A percentile compares a stretch with the other conserved stretches of the same genome.
phyloP scores from a whole-genome alignment of 2,329 filamentous ascomycete species.

The Colletotrichum sojae region DNA sequence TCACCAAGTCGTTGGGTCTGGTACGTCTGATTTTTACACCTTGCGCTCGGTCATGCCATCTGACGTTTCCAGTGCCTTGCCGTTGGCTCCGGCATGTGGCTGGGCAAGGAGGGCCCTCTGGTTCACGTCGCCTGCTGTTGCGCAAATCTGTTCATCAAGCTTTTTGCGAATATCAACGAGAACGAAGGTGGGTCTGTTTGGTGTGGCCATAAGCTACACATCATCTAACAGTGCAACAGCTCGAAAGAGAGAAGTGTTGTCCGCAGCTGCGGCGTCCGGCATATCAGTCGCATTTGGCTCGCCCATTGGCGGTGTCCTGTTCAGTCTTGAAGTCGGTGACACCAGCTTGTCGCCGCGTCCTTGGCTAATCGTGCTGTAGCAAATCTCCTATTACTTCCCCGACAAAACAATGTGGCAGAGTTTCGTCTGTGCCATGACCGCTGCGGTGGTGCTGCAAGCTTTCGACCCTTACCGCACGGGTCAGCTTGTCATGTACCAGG shows the following conservation, averaged over 20 bases:
- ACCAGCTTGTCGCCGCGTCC: neutral
- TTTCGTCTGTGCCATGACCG: slow-evolving; percentile 99
- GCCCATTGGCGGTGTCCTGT: slow-evolving; percentile 93
- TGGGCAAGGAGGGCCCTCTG: slow-evolving; percentile 94
- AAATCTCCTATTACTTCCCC: slow-evolving; percentile 97
- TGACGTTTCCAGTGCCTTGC: slow-evolving; percentile 78
- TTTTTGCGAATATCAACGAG: slow-evolving; percentile 83
- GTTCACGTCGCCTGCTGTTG: slow-evolving; percentile 98
- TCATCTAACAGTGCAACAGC: slow-evolving; percentile 62
- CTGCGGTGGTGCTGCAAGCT: slow-evolving; percentile 91
- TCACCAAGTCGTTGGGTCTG: slow-evolving; percentile 90
- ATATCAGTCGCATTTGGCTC: slow-evolving; percentile 96
- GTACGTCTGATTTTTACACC: slow-evolving; percentile 61
- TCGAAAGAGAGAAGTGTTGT: slow-evolving; percentile 92
- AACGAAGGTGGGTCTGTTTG: slow-evolving; percentile 79
- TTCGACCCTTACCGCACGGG: slow-evolving; percentile 96
- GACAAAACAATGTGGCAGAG: slow-evolving; percentile 99
- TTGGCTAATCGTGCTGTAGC: slow-evolving; percentile 60
- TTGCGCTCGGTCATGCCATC: slow-evolving; percentile 38
- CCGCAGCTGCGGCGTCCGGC: slow-evolving; percentile 90
- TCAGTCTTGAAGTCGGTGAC: slow-evolving; percentile 83
- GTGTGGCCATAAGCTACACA: neutral
- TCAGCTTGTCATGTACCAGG: slow-evolving; percentile 95
- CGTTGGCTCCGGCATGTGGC: slow-evolving; percentile 94
- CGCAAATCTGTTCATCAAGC: slow-evolving; percentile 92